A percentile compares a stretch with the other conserved stretches of the same genome.
These are phyloP conservation scores for Solanum corneliomulleri DNA, from an alignment of 257 asterid species.

Conservation along the genomic window DNA sequence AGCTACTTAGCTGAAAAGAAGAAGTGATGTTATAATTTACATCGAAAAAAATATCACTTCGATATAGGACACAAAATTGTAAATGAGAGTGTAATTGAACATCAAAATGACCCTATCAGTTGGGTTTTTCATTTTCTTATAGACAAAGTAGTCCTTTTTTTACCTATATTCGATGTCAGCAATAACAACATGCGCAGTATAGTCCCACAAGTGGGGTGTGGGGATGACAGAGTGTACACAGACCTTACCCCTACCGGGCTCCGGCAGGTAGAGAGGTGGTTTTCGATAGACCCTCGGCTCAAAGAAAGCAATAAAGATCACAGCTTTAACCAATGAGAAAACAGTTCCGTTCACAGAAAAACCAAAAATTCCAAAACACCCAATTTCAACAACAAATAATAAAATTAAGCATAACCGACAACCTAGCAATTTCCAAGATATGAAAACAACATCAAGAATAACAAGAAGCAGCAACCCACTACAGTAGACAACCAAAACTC, in stretches of 20 bases:
- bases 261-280: background rate
- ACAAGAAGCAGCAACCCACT: slow-evolving; percentile 1
- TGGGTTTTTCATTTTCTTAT: background rate
- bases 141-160: background rate
- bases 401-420: background rate
- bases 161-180: background rate
- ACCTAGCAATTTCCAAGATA: background rate
- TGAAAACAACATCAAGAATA: background rate
- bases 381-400: background rate
- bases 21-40: background rate
- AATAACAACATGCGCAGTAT: background rate
- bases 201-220: background rate
- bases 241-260: background rate
- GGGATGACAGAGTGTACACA: background rate
- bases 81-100: background rate
- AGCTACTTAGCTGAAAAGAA: background rate
- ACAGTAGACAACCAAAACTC: background rate
- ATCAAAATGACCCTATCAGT: background rate
- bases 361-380: background rate
- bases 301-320: background rate
- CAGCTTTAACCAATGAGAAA: background rate
- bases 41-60: background rate
- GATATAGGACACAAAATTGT: background rate
- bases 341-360: background rate
- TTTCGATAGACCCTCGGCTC: background rate